Percentiles rank a stretch among this genome's conserved stretches.
These are phyloP conservation scores for Sphaerobolus stellatus DNA, from an alignment of 1,284 basidiomycete genomes.

Conservation along the genomic window DNA sequence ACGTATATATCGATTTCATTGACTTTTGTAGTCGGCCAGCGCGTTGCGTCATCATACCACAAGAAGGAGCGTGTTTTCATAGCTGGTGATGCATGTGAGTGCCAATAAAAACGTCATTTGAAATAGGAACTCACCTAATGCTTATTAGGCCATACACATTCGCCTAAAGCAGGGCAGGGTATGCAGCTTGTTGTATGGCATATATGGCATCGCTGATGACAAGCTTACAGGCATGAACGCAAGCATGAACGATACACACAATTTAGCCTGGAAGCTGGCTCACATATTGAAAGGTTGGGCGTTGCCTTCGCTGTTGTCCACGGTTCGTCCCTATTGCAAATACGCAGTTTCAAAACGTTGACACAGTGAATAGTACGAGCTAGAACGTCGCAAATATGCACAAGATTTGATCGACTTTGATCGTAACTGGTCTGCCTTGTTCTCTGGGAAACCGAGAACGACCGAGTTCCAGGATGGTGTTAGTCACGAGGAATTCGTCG, in stretches of 20 bases:
- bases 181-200: constrained; percentile 24
- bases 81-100: constrained; percentile 67
- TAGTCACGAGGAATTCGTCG: constrained; percentile 62
- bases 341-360: not conserved
- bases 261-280: constrained; percentile 77
- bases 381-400: constrained; percentile 71
- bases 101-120: not conserved
- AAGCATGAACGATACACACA: constrained; percentile 83
- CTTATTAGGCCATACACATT: constrained; percentile 66
- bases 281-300: constrained; percentile 75
- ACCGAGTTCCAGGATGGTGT: constrained; percentile 59
- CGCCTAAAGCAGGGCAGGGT: constrained; percentile 71
- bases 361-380: constrained; percentile 53
- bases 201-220: not conserved
- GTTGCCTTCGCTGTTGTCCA: constrained; percentile 62
- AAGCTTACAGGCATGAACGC: constrained; percentile 66
- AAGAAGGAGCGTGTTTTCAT: constrained; percentile 74
- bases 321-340: constrained; percentile 46
- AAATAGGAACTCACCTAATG: constrained; percentile 2
- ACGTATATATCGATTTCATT: not conserved
- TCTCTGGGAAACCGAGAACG: constrained; percentile 72
- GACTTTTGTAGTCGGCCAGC: constrained; percentile 57
- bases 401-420: constrained; percentile 83
- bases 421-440: constrained; percentile 69
- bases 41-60: constrained; percentile 70